phyloP scores from a whole-genome alignment of 371 early-diverging fungal species.

The Mortierella sp. region DNA sequence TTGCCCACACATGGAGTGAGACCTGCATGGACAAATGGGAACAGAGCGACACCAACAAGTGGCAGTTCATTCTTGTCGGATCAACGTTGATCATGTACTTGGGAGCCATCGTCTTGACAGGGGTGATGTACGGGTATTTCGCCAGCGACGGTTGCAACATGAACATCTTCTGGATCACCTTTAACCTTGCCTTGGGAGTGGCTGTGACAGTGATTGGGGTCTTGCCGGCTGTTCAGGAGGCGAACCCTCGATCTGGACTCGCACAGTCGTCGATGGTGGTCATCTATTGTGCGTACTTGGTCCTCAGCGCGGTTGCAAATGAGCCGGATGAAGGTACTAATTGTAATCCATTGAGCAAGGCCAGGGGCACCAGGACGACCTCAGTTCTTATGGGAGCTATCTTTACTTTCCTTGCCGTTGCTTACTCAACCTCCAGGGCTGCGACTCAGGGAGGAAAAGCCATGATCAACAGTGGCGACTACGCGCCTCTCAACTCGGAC shows the following conservation, averaged over 20 bases:
- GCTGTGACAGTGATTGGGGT: constrained; percentile 79
- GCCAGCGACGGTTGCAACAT: constrained; percentile 81
- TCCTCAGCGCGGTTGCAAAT: constrained; percentile 88
- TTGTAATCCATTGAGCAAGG: constrained; percentile 90
- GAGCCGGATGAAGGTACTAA: constrained; percentile 71
- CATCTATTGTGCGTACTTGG: constrained; percentile 92
- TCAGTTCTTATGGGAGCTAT: constrained; percentile 90
- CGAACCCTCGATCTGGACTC: constrained; percentile 92
- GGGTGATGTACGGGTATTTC: constrained; percentile 86
- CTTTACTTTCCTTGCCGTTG: constrained; percentile 94
- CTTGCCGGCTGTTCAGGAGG: constrained; percentile 89
- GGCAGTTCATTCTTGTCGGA: constrained; percentile 84
- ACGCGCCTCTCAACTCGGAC: constrained; percentile 68
- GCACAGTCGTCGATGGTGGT: constrained; percentile 95
- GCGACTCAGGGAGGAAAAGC: constrained; percentile 82
- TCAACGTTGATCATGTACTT: constrained; percentile 76
- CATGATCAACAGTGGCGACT: constrained; percentile 68
- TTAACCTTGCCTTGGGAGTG: constrained; percentile 87
- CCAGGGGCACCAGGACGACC: constrained; percentile 84
- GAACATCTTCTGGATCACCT: constrained; percentile 93
- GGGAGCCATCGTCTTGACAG: constrained; percentile 79
- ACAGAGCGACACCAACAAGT: constrained; percentile 75
- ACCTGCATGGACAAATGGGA: constrained; percentile 90
- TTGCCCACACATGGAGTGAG: constrained; percentile 94
- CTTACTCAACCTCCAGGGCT: constrained; percentile 94